These are phyloP conservation scores for Carallia brachiata DNA, from an alignment of 345 rosid genomes.

Conservation along the genomic window DNA sequence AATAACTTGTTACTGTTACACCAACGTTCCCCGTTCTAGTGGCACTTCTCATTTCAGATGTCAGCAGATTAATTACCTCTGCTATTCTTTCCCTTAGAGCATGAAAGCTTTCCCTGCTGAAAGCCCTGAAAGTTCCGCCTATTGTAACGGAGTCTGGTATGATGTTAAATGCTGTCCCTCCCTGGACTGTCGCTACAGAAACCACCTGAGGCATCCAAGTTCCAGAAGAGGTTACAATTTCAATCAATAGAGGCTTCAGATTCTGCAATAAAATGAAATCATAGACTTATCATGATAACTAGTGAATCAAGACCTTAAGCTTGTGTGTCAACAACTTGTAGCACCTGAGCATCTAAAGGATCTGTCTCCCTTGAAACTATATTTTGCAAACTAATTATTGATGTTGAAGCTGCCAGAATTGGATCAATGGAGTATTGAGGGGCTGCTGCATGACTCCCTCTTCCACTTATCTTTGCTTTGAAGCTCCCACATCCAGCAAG, in stretches of 20 bases:
- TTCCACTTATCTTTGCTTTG: conserved; percentile 49
- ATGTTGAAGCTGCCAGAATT: conserved; percentile 53
- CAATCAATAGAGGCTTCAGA: neutral
- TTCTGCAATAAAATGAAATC: too few species aligned
- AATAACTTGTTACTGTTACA: too few species aligned
- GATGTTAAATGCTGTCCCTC: conserved; percentile 50
- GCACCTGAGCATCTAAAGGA: conserved; percentile 64
- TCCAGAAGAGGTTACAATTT: neutral
- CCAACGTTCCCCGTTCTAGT: neutral
- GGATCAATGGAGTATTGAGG: conserved; percentile 61
- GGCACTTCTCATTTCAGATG: neutral
- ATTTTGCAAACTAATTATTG: conserved; percentile 55
- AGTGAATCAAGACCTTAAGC: neutral
- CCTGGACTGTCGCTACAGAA: conserved; percentile 50
- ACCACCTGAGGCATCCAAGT: conserved; percentile 44
- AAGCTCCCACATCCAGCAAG: conserved; percentile 70
- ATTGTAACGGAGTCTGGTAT: conserved; percentile 53
- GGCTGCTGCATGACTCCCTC: conserved; percentile 54
- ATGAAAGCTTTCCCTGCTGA: conserved; percentile 45
- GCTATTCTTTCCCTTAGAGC: conserved; percentile 47
- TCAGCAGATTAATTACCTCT: conserved; percentile 34
- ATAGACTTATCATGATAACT: too few species aligned
- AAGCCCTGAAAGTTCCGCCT: conserved; percentile 62
- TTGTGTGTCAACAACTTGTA: neutral
- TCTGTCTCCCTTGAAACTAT: conserved; percentile 63